Base-by-base conservation (phyloP, 306 rosid genomes). In the Nissolia schottii region DNA sequence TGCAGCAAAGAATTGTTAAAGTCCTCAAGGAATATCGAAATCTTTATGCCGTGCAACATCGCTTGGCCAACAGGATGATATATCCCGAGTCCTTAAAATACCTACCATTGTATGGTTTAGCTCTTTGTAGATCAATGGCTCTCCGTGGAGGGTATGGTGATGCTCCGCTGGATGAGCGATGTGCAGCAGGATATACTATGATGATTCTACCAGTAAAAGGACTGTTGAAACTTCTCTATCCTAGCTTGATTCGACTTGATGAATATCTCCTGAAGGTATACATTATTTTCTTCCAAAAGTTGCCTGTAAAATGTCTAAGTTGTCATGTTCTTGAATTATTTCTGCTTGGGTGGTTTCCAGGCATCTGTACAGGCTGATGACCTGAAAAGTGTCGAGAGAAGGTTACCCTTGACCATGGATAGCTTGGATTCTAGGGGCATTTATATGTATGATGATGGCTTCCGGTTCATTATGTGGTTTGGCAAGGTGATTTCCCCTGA, bases 401-500 rank as follows among this genome's bases (percentile, higher is more conserved):
- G 96, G 77, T 86, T 95, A 73, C 93, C 99, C 34, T 71, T 89
- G 84, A 76, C 89, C 8, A 81, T 84, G 56, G 96, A 88, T 76
- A 91, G 90, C 96, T 84, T 95, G 76, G 97, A 95, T 77, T 79
- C 95, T 80, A 90, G 96, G 79, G 97, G 97, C 77, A 89, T 95
- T 61, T 89, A 91, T 78, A 22, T 91, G 41, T 88, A 35, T 32
- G 96, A 91, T 62, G 96, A 95, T 64, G 99, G 93, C 70, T 87
- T 91, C 68, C 93, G 96, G 81, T 76, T 82, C 81, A 62, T 89
- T 81, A 23, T 87, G 73, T 95, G 99, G 99, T 89, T 95, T 85
- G 99, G 97, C 67, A 85, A 85, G 84, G 95, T 79, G 63, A 92
- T 91, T 82, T 86, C 96, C 22, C 97, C 99, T 63, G 97, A 95